A percentile compares a stretch with the other conserved stretches of the same genome.
Conservation (phyloP, 164 flowering plant species). For the Annona squamosa region DNA sequence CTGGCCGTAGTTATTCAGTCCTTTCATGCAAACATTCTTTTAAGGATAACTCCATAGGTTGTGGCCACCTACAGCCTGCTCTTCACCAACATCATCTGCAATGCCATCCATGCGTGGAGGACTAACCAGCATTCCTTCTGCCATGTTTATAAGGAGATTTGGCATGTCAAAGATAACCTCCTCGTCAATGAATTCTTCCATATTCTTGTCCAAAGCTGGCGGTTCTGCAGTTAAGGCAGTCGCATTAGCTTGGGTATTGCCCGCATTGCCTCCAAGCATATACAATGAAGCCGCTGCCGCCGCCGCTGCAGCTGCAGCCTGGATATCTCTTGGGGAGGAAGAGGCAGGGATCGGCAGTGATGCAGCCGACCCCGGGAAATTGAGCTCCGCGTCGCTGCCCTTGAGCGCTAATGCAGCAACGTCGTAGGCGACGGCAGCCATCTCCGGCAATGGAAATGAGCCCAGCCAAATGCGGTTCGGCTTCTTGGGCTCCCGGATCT, state of each 20-base stretch:
- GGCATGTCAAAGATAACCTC: conserved; percentile 76
- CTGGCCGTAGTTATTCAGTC: neutral
- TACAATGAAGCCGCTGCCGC: conserved; percentile 49
- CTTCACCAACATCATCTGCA: conserved; percentile 8
- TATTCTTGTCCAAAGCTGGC: neutral
- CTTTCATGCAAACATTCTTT: neutral
- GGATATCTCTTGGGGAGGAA: conserved; percentile 43
- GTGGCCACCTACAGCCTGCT: conserved; percentile 9
- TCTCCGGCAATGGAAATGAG: conserved; percentile 52
- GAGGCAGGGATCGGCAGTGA: conserved; percentile 47
- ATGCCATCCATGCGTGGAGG: conserved; percentile 49
- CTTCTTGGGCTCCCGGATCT: conserved; percentile 55
- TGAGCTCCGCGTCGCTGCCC: conserved; percentile 49
- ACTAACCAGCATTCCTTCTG: conserved; percentile 76
- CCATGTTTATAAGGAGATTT: conserved; percentile 60
- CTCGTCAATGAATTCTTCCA: conserved; percentile 48
- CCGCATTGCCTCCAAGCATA: neutral
- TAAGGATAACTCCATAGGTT: conserved; percentile 47
- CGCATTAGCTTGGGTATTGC: neutral
- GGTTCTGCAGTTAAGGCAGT: neutral
- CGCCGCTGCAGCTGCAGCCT: conserved; percentile 52
- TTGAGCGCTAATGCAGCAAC: conserved; percentile 61
- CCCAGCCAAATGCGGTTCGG: conserved; percentile 65
- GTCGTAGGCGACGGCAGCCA: conserved; percentile 70
- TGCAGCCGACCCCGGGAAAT: conserved; percentile 41